Percentiles rank a stretch among this genome's conserved stretches.
phyloP scores from a whole-genome alignment of 2,329 filamentous ascomycete species.

The Penicillium palitans region DNA sequence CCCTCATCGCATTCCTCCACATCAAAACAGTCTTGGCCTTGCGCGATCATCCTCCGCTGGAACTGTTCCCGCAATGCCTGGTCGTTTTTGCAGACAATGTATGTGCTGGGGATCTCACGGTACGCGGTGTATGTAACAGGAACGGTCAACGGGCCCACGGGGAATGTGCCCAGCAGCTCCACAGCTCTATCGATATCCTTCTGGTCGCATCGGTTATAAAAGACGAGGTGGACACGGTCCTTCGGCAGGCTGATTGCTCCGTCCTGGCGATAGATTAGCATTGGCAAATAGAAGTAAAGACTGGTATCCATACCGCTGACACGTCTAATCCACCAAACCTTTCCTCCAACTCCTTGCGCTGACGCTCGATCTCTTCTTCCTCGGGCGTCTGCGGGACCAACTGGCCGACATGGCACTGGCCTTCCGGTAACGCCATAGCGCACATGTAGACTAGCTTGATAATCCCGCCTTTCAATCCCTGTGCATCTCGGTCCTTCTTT shows the following conservation, averaged over 20 bases:
- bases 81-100: constrained; percentile 34
- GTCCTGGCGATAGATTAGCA: constrained; percentile 19
- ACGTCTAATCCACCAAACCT: constrained; percentile 21
- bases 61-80: constrained; percentile 20
- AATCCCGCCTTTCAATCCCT: constrained; percentile 22
- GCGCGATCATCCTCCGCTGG: constrained; percentile 32
- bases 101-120: constrained; percentile 31
- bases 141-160: constrained; percentile 24
- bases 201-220: constrained; percentile 29
- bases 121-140: constrained; percentile 33
- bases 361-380: constrained; percentile 24
- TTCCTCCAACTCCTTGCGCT: constrained; percentile 16
- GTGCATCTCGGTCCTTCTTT: constrained; percentile 20
- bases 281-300: neutral
- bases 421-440: constrained; percentile 28
- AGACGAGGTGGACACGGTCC: constrained; percentile 18
- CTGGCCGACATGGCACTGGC: constrained; percentile 26
- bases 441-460: constrained; percentile 32
- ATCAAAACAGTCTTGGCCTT: constrained; percentile 25
- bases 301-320: constrained; percentile 16
- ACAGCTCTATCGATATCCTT: constrained; percentile 28
- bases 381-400: constrained; percentile 26
- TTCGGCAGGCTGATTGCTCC: constrained; percentile 24
- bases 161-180: constrained; percentile 26
- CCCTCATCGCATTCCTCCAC: constrained; percentile 33